These are phyloP conservation scores for Hevea brasiliensis DNA, from an alignment of 345 rosid species.

Conservation along the genomic window DNA sequence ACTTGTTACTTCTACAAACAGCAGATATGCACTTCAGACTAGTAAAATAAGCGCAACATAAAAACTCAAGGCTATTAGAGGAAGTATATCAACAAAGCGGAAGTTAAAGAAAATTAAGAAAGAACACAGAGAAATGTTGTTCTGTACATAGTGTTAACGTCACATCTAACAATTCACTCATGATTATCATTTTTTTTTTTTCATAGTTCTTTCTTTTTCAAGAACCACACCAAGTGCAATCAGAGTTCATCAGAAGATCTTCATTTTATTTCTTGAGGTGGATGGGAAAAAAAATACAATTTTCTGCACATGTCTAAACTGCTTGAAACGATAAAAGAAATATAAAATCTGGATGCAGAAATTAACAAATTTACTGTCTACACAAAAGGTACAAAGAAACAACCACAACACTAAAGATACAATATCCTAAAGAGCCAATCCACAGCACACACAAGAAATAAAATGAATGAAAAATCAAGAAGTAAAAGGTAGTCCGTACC, in stretches of 20 bases:
- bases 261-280: neutral
- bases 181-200: neutral
- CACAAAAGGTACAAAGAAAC: neutral
- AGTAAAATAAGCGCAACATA: neutral
- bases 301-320: neutral
- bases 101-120: neutral
- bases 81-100: neutral
- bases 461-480: neutral
- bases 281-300: neutral
- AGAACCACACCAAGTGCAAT: neutral
- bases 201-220: neutral
- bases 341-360: no score
- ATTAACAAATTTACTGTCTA: neutral
- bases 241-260: neutral
- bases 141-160: neutral
- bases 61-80: neutral
- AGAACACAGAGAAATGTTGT: neutral
- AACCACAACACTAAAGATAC: neutral
- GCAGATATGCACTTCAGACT: neutral
- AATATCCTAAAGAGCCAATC: no score
- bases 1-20: neutral
- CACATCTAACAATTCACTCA: neutral
- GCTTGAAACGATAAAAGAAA: no score
- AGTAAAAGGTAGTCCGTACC: slow-evolving; percentile 1
- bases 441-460: no score